Evolutionary conservation across 2,329 filamentous ascomycete species (phyloP).

Genomic region (Sporothrix pseudoabietina): DNA sequence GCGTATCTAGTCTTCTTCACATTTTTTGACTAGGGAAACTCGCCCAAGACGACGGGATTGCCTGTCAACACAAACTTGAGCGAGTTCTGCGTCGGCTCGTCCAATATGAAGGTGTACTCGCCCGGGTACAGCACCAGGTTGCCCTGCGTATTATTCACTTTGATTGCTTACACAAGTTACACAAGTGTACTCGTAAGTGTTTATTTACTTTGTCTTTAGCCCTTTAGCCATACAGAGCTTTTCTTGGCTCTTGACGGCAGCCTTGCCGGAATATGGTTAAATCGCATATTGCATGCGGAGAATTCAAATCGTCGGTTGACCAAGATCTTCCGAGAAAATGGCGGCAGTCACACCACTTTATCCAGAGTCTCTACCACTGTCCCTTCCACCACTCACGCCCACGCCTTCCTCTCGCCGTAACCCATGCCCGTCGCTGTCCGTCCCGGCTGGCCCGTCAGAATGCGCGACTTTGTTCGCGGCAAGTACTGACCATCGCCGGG

Average conservation of each 20-base stretch:
- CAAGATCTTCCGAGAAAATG: neutral
- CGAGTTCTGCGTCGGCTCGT: conserved; percentile 47
- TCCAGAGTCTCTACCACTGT: neutral
- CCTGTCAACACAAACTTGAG: conserved; percentile 53
- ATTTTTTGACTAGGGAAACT: conserved; percentile 32
- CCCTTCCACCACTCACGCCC: conserved; percentile 26
- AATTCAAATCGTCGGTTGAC: neutral
- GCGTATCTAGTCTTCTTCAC: neutral
- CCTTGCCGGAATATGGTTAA: neutral
- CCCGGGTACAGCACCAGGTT: conserved; percentile 58
- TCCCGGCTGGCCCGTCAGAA: conserved; percentile 35
- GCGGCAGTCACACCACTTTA: conserved; percentile 2
- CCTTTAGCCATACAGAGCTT: conserved; percentile 7
- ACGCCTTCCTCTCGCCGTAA: conserved; percentile 30
- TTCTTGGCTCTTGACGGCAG: neutral
- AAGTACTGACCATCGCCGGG: conserved; percentile 55
- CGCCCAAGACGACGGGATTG: conserved; percentile 46
- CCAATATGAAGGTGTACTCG: conserved; percentile 51
- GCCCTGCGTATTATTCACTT: conserved; percentile 40
- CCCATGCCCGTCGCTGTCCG: conserved; percentile 32
- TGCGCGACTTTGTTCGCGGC: conserved; percentile 41
- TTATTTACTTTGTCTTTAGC: conserved; percentile 10
- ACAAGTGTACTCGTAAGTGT: neutral
- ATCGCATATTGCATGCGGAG: conserved; percentile 20
- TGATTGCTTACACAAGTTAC: neutral